Evolutionary conservation across 768 basidiomycete species (phyloP).

Genomic region (Suillus ampliporus): DNA sequence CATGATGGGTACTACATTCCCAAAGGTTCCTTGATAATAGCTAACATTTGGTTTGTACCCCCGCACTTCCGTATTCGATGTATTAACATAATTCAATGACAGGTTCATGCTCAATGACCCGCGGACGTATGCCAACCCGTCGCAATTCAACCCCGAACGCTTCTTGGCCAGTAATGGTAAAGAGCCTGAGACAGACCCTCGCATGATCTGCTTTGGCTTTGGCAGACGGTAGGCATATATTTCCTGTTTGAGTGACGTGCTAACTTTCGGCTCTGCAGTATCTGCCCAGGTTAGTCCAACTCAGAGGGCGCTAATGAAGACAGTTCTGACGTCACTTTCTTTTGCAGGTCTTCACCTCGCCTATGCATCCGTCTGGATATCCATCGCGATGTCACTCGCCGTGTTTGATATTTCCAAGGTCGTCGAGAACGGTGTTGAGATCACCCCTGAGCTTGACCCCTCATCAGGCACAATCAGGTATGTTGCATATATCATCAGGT

Average conservation of each 20-base stretch:
- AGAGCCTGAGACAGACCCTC: constrained; percentile 59
- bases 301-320: constrained; percentile 19
- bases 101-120: constrained; percentile 42
- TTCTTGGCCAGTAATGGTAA: constrained; percentile 48
- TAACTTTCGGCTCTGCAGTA: constrained; percentile 18
- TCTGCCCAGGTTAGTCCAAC: constrained; percentile 34
- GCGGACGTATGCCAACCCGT: constrained; percentile 54
- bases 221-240: constrained; percentile 55
- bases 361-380: constrained; percentile 54
- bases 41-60: constrained; percentile 28
- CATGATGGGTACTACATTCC: constrained; percentile 69
- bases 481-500: constrained; percentile 7
- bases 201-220: constrained; percentile 70
- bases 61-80: constrained; percentile 17
- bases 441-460: constrained; percentile 60
- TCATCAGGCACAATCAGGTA: constrained; percentile 74
- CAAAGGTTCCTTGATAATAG: constrained; percentile 40
- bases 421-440: constrained; percentile 49
- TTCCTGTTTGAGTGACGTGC: constrained; percentile 11
- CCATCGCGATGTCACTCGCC: constrained; percentile 50
- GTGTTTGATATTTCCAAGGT: constrained; percentile 53
- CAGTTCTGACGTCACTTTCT: constrained; percentile 10
- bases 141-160: constrained; percentile 63
- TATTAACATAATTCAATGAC: not conserved
- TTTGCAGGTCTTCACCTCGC: constrained; percentile 55